Evolutionary conservation across 371 early-diverging fungal genomes (phyloP).

Genomic region (Mycotypha africana): DNA sequence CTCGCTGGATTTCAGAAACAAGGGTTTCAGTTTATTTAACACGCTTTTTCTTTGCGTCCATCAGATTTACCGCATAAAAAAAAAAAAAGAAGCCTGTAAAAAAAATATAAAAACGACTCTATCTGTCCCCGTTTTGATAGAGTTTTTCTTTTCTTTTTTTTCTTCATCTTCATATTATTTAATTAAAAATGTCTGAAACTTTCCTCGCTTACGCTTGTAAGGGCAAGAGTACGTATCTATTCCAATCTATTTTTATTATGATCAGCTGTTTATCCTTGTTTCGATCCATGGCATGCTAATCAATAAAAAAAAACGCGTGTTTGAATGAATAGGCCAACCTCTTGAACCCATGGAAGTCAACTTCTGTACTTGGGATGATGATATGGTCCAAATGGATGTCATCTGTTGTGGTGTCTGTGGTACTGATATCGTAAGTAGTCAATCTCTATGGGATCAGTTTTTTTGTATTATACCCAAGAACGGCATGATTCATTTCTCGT

Average conservation of each 20-base stretch:
- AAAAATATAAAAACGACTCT: constrained; percentile 3
- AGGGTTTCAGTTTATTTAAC: too few species aligned
- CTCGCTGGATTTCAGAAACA: too few species aligned
- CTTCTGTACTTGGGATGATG: constrained; percentile 38
- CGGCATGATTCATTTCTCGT: too few species aligned
- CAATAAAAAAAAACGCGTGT: background rate
- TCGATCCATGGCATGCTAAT: too few species aligned
- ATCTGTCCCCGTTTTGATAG: background rate
- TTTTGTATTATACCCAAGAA: too few species aligned
- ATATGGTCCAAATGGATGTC: constrained; percentile 56
- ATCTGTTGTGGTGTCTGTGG: constrained; percentile 60
- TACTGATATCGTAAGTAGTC: constrained; percentile 19
- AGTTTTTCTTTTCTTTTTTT: constrained; percentile 1
- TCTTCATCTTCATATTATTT: constrained; percentile 3
- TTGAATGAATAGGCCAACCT: constrained; percentile 8
- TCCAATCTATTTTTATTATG: background rate
- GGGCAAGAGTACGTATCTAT: constrained; percentile 14
- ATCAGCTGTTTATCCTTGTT: too few species aligned
- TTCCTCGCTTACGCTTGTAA: constrained; percentile 25
- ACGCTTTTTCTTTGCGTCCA: too few species aligned
- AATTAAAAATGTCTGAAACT: constrained; percentile 19
- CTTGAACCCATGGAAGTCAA: constrained; percentile 19
- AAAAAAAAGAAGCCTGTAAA: too few species aligned
- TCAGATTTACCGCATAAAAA: too few species aligned
- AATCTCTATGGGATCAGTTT: too few species aligned